A percentile compares a stretch with the other conserved stretches of the same genome.
Evolutionary conservation across 179 eudicot genomes (phyloP).

Genomic region (Gypsophila paniculata): DNA sequence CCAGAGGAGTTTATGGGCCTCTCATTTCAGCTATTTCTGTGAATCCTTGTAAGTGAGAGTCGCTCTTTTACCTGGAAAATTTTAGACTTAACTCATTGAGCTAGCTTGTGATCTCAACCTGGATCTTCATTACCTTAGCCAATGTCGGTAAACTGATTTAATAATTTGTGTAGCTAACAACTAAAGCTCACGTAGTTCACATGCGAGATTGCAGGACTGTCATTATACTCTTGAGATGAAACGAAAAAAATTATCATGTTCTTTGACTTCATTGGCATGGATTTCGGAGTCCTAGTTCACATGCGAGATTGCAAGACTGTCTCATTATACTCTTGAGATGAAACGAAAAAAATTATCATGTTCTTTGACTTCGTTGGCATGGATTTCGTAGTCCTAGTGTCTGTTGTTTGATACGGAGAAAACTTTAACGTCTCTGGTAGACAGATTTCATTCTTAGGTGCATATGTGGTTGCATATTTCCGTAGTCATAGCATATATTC

Average conservation of each 20-base stretch:
- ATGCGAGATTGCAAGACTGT: too few species aligned
- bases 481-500: neutral
- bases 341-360: too few species aligned
- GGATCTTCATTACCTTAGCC: neutral
- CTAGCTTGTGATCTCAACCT: neutral
- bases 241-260: too few species aligned
- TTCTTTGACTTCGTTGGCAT: too few species aligned
- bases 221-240: neutral
- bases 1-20: constrained; percentile 69
- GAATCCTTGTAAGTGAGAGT: constrained; percentile 47
- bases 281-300: too few species aligned
- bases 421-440: too few species aligned
- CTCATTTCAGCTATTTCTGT: constrained; percentile 73
- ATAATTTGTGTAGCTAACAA: neutral
- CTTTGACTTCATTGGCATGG: too few species aligned
- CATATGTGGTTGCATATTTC: too few species aligned
- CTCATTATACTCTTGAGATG: too few species aligned
- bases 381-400: too few species aligned
- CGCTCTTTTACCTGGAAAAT: neutral
- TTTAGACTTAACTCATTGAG: neutral
- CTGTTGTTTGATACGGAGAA: too few species aligned
- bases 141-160: neutral
- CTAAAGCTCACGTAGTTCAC: neutral
- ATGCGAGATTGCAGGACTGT: neutral
- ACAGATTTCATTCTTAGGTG: too few species aligned